Conservation (phyloP, 495 filamentous ascomycete species). For the Daldinia concentrica region DNA sequence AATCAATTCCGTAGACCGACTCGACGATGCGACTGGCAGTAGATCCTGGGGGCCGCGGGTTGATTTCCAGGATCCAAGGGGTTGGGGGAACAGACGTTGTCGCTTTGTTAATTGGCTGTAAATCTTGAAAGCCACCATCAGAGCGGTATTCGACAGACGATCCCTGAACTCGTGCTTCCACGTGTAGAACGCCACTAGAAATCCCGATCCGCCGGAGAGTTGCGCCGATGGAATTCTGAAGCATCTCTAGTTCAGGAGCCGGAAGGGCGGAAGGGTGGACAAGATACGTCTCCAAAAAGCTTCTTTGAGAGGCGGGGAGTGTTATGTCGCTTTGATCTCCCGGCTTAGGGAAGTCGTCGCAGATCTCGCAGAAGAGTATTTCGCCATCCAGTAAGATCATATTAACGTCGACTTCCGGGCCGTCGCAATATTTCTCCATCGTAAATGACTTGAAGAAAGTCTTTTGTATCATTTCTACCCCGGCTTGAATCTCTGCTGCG, state of each 20-base stretch:
- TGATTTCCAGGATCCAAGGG: conserved; percentile 52
- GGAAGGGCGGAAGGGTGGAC: conserved; percentile 55
- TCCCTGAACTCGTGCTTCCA: conserved; percentile 42
- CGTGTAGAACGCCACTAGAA: conserved; percentile 42
- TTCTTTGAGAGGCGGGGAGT: conserved; percentile 39
- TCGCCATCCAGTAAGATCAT: conserved; percentile 60
- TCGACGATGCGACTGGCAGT: conserved; percentile 43
- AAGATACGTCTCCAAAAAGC: conserved; percentile 52
- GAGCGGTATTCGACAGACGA: conserved; percentile 39
- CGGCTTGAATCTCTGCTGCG: conserved; percentile 40
- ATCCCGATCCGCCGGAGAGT: conserved; percentile 44
- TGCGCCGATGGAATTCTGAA: conserved; percentile 41
- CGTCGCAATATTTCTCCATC: conserved; percentile 44
- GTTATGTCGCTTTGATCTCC: conserved; percentile 48
- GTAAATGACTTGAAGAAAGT: conserved; percentile 37
- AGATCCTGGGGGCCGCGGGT: conserved; percentile 51
- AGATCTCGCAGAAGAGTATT: conserved; percentile 60
- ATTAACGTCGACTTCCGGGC: conserved; percentile 65
- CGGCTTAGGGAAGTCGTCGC: conserved; percentile 61
- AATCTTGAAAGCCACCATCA: conserved; percentile 26
- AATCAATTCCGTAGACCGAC: conserved; percentile 55
- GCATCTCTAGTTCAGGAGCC: conserved; percentile 44
- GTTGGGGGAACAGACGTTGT: conserved; percentile 6
- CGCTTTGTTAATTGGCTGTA: conserved; percentile 7
- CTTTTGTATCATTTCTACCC: conserved; percentile 43